Conservation (phyloP, 495 filamentous ascomycete species). For the Hypoxylon perforatum region DNA sequence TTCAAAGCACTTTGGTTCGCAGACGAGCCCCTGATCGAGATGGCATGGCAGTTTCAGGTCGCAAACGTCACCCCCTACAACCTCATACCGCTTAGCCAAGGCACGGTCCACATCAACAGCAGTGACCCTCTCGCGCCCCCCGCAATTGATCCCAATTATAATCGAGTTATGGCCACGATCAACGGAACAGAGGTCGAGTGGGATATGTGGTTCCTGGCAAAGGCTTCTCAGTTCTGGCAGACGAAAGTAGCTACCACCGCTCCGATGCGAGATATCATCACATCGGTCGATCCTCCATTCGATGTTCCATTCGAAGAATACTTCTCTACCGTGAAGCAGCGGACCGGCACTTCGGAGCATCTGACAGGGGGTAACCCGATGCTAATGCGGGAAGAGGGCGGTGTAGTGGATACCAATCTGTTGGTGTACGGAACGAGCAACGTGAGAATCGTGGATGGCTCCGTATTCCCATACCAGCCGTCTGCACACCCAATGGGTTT, state of each 20-base stretch:
- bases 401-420: slow-evolving; percentile 6
- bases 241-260: slow-evolving; percentile 1
- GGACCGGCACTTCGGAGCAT: slow-evolving; percentile 4
- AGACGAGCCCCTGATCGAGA: slow-evolving; percentile 2
- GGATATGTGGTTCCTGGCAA: slow-evolving; percentile 11
- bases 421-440: slow-evolving; percentile 6
- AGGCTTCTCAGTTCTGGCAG: slow-evolving; percentile 2
- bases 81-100: slow-evolving; percentile 2
- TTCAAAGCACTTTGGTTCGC: slow-evolving; percentile 3
- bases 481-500: slow-evolving; percentile 3
- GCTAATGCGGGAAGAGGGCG: slow-evolving; percentile 5
- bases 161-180: slow-evolving; percentile 2
- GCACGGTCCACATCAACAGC: slow-evolving; percentile 5
- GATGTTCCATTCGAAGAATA: neutral
- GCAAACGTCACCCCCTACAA: slow-evolving; percentile 6
- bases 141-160: slow-evolving; percentile 1
- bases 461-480: slow-evolving; percentile 1
- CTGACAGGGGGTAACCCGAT: slow-evolving; percentile 3
- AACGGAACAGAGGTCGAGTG: slow-evolving; percentile 6
- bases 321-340: neutral
- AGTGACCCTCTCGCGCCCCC: neutral
- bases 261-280: slow-evolving; percentile 5
- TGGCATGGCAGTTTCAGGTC: slow-evolving; percentile 9
- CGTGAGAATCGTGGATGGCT: slow-evolving; percentile 3
- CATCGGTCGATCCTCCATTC: neutral